Base-by-base conservation (phyloP, 2,329 filamentous ascomycete species). In the Teratosphaeria gauchensis region DNA sequence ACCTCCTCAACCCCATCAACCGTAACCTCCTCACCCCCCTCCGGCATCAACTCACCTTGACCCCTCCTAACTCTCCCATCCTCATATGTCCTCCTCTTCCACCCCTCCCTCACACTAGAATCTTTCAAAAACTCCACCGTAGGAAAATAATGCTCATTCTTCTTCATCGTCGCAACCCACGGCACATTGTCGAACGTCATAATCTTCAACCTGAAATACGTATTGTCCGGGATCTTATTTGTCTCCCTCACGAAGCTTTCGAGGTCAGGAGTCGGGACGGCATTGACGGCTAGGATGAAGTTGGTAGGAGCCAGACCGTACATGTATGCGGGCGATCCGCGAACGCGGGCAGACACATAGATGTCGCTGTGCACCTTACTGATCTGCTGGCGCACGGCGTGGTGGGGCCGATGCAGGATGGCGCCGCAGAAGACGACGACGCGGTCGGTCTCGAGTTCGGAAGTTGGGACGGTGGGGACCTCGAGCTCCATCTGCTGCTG, bases 151-250 rank as follows among this genome's bases (percentile, higher is more conserved):
- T 99, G 94, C 72, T 99, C 92, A 67, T 96, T 96, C 83, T 97
- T 97, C 85, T 99, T 99, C 89, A 99, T 96, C 8, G 94, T 99
- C 46, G 95, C 90, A 12, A 99, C 91, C 91, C 94, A 99, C 3
- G 92, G 92, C 9, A 99, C 91, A 69, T 95, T 95, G 73, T 99
- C 94, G 70, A 99, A 99, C 0, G 94, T 97, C 73, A 97, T 90
- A n/a, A 94, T 90, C 73, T 92, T 92, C 56, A 99, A 81, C 19
- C 94, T 86, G 84, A 99, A 99, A 76, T 99, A 99, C 1, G 91
- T 96, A 70, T 99, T 99, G 68, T 99, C 91, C 0, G 90, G 89
- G 66, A 99, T 96, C 74, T 88, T 86, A 66, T 87, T 84, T 19
- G 95, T 91, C 63, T 91, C 88, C 30, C 79, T 78, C 62, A 97